phyloP scores from a whole-genome alignment of 2,329 filamentous ascomycete species.

The Aspergillus sp. region DNA sequence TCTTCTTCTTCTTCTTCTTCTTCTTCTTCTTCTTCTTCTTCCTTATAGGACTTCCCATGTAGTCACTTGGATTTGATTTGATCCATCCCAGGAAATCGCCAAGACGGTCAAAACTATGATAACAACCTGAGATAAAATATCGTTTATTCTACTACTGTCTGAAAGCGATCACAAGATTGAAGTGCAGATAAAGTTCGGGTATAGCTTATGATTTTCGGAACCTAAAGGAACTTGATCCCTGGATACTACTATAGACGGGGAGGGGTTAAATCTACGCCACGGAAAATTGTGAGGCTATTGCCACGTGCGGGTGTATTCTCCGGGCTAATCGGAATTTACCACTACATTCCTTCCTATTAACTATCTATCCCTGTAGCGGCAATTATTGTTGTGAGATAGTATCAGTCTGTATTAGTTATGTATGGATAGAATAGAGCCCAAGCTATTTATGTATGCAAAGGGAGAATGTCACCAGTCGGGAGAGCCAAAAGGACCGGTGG shows the following conservation, averaged over 20 bases:
- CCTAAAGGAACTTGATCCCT: background rate
- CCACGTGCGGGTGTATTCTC: slow-evolving; percentile 3
- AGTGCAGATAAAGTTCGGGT: background rate
- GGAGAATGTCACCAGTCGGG: background rate
- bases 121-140: too few species aligned
- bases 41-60: too few species aligned
- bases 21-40: too few species aligned
- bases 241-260: background rate
- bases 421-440: too few species aligned
- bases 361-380: background rate
- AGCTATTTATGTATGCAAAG: too few species aligned
- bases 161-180: too few species aligned
- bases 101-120: too few species aligned
- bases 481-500: background rate
- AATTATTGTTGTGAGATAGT: background rate
- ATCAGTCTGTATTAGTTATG: background rate
- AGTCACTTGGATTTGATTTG: too few species aligned
- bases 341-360: background rate
- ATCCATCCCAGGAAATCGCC: too few species aligned
- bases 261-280: background rate
- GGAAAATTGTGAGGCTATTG: background rate
- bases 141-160: too few species aligned
- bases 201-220: background rate
- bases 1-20: too few species aligned
- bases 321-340: background rate